Evolutionary conservation across 2,329 filamentous ascomycete species (phyloP).

Genomic region (Trichophaea hybrida): DNA sequence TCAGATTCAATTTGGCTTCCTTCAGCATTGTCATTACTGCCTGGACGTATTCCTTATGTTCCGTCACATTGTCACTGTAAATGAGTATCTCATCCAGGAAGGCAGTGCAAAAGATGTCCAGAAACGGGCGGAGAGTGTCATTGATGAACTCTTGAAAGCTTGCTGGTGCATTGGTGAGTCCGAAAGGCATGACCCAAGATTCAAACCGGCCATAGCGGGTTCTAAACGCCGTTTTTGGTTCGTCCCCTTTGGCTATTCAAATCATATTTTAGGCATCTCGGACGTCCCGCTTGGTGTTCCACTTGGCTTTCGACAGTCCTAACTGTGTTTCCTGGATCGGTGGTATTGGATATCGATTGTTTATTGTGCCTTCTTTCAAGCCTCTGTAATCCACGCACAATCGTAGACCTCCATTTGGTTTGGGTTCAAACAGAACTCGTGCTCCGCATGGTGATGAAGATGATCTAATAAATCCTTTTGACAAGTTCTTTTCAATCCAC

Average conservation of each 20-base stretch:
- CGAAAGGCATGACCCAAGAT: slow-evolving; percentile 14
- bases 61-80: too few species aligned
- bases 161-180: slow-evolving; percentile 17
- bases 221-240: slow-evolving; percentile 22
- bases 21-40: too few species aligned
- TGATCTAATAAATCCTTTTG: too few species aligned
- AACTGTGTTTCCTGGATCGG: slow-evolving; percentile 6
- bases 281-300: slow-evolving; percentile 12
- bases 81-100: too few species aligned
- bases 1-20: too few species aligned
- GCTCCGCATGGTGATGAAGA: too few species aligned
- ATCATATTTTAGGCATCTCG: slow-evolving; percentile 10
- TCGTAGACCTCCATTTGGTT: too few species aligned
- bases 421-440: too few species aligned
- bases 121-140: too few species aligned
- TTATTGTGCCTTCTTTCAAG: slow-evolving; percentile 8
- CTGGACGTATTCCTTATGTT: too few species aligned
- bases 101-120: too few species aligned
- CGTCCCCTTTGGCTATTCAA: slow-evolving; percentile 13
- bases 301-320: not conserved
- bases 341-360: slow-evolving; percentile 9
- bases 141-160: slow-evolving; percentile 26
- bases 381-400: slow-evolving; percentile 13
- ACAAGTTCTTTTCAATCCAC: too few species aligned
- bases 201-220: slow-evolving; percentile 12